Evolutionary conservation across 441 rosid species (phyloP), one percentile per base, ranked within the genome.

Genomic region (Metrosideros polymorpha): DNA sequence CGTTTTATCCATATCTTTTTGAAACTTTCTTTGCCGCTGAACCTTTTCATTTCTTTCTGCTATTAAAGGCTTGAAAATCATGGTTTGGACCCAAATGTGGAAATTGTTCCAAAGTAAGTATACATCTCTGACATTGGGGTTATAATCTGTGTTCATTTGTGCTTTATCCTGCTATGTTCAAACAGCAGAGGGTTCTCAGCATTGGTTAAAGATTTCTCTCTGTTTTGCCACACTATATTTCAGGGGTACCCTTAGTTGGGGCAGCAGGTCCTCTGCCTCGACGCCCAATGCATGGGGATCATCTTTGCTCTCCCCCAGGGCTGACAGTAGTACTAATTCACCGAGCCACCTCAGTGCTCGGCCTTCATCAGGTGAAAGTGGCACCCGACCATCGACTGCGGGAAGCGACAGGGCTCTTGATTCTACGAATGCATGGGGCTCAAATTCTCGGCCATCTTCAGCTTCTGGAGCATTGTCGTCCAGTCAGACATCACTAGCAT

Each of bases 91-190:
- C 99, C 98, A 15, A 94, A 91, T 91, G 99, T 97, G 87, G 99
- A 98, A 92, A 95, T 98, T 90, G 99, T 97, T 85, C 99, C 99
- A 92, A 98, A 96, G 99, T 98, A 91, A 98, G 99, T 93, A 79
- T 75, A 30, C 56, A 57, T 76, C 85, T 30, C 25, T 83, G 52
- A 76, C 14, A 82, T 83, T 76, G 82, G 83, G 35, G 82, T 87
- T 45, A 55, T 57, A 30, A 18, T 84, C 30, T 7, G 27, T 57
- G 3, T 22, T 18, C 39, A 30, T 35, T 56, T 12, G 49, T 76
- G 29, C 7, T 86, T 84, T 42, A n/a, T 75, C 51, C 54, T 30
- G 6, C 25, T n/a, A 47, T 17, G n/a, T 71, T 71, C 47, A 39
- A 39, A 71, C 9, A 2, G n/a, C n/a, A 71, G 47, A 35, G 79